phyloP scores from a whole-genome alignment of 179 eudicot species.

The Dionaea muscipula region DNA sequence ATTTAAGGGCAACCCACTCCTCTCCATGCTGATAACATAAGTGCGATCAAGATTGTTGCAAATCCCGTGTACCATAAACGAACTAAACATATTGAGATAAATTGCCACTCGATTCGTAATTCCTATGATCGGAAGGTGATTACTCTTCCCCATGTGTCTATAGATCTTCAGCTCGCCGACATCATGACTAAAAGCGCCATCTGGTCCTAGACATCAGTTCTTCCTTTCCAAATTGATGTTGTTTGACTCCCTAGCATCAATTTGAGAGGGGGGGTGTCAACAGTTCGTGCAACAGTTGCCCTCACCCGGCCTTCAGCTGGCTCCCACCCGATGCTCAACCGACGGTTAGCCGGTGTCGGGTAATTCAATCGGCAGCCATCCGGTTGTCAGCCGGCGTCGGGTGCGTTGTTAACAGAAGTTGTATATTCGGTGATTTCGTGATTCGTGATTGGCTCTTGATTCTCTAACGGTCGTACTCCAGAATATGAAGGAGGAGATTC shows the following conservation, averaged over 20 bases:
- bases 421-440: too few species aligned
- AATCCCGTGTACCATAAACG: not conserved
- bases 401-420: too few species aligned
- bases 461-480: too few species aligned
- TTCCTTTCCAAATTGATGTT: not conserved
- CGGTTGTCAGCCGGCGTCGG: too few species aligned
- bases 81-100: not conserved
- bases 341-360: too few species aligned
- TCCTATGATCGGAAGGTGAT: not conserved
- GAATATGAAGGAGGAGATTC: too few species aligned
- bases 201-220: not conserved
- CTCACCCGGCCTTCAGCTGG: too few species aligned
- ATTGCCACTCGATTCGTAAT: not conserved
- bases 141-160: slow-evolving; percentile 1
- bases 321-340: too few species aligned
- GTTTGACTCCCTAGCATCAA: not conserved
- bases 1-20: not conserved
- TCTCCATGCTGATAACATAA: slow-evolving; percentile 3
- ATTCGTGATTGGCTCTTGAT: too few species aligned
- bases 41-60: not conserved
- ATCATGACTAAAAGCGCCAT: not conserved
- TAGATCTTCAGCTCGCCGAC: not conserved
- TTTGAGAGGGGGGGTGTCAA: too few species aligned
- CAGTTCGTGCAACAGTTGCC: too few species aligned
- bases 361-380: too few species aligned